Evolutionary conservation across 2,329 filamentous ascomycete genomes (phyloP).

Genomic region (Davidsoniella eucalypti): DNA sequence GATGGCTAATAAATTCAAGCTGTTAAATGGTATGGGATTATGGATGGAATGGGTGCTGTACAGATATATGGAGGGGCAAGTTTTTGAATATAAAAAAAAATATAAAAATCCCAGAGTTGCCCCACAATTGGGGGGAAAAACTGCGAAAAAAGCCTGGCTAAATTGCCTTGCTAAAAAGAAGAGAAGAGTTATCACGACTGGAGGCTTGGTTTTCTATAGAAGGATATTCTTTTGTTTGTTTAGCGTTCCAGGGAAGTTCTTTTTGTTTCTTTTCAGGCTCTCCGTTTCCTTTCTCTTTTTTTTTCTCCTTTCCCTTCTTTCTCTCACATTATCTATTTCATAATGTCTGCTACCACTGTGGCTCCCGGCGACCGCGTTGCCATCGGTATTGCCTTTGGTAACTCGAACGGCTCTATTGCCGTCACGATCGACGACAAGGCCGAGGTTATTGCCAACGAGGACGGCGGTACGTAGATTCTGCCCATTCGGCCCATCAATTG

Average conservation of each 20-base stretch:
- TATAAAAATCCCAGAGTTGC: not conserved
- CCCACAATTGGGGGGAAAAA: slow-evolving; percentile 13
- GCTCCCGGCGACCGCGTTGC: slow-evolving; percentile 45
- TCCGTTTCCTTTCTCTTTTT: slow-evolving; percentile 9
- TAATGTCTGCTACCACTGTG: slow-evolving; percentile 23
- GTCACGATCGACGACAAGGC: slow-evolving; percentile 86
- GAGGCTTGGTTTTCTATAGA: not conserved
- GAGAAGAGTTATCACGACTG: slow-evolving; percentile 1
- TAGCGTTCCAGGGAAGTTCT: not conserved
- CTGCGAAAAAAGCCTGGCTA: not conserved
- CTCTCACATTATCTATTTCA: not conserved
- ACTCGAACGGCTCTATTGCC: slow-evolving; percentile 95
- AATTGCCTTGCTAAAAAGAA: slow-evolving; percentile 2
- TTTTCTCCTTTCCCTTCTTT: slow-evolving; percentile 1
- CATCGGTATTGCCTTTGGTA: slow-evolving; percentile 96
- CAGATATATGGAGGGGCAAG: slow-evolving; percentile 10
- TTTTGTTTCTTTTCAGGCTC: not conserved
- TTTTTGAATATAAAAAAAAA: not conserved
- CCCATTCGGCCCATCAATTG: not conserved
- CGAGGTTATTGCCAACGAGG: slow-evolving; percentile 97
- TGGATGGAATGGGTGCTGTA: not conserved
- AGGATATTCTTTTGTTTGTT: slow-evolving; percentile 1
- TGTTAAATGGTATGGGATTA: not conserved
- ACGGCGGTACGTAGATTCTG: slow-evolving; percentile 53
- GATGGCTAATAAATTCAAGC: too few species aligned